phyloP scores from a whole-genome alignment of 208 protist genomes.

The Phytomonas sp. region DNA sequence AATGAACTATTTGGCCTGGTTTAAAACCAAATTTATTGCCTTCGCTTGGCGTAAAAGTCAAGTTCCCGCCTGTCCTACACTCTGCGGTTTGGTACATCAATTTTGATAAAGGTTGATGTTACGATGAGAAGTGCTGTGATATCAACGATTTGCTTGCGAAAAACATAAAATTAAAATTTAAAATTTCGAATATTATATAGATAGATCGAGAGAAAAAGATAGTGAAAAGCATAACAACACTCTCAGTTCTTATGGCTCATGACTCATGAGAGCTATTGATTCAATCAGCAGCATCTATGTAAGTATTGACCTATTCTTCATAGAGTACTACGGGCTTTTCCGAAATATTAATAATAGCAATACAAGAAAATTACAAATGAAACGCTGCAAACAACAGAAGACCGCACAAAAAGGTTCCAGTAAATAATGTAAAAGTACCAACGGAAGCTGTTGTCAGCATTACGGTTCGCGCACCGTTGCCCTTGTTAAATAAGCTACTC shows the following conservation, averaged over 20 bases:
- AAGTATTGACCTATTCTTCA: not conserved
- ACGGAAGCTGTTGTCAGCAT: not conserved
- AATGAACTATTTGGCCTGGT: slow-evolving; percentile 78
- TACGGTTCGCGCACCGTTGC: not conserved
- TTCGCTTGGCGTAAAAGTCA: slow-evolving; percentile 29
- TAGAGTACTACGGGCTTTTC: not conserved
- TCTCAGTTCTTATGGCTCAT: not conserved
- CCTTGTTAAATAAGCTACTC: not conserved
- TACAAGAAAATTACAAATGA: not conserved
- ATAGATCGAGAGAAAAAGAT: not conserved
- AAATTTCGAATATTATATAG: not conserved
- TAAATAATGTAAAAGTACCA: not conserved
- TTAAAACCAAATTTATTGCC: slow-evolving; percentile 48
- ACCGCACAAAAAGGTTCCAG: not conserved
- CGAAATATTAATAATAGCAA: not conserved
- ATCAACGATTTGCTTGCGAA: no score
- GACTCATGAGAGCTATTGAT: not conserved
- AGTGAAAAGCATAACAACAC: not conserved
- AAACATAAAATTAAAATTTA: not conserved
- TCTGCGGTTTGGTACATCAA: slow-evolving; percentile 23
- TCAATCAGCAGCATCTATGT: not conserved
- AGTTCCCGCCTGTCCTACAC: slow-evolving; percentile 50
- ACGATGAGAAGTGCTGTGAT: no score
- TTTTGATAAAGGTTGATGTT: not conserved
- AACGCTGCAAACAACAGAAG: not conserved